Percentiles rank a stretch among this genome's conserved stretches.
These are phyloP conservation scores for Meyerozyma elateridarum DNA, from an alignment of 1,139 yeast genomes.

Conservation along the genomic window DNA sequence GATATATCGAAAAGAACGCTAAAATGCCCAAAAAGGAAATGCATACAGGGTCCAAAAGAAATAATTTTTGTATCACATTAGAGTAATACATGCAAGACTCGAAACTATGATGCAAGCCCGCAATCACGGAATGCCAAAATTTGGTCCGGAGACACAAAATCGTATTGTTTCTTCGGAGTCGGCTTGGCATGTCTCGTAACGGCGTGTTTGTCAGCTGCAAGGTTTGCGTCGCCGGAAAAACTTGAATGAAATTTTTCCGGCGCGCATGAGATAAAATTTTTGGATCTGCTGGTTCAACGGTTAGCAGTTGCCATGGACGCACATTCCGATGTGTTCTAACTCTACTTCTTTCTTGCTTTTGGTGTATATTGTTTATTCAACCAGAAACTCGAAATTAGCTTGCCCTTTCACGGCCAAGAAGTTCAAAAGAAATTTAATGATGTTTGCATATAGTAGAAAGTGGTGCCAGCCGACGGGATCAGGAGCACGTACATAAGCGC, in stretches of 20 bases:
- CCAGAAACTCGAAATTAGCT: no score
- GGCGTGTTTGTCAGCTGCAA: neutral
- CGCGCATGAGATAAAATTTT: no score
- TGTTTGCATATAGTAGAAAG: no score
- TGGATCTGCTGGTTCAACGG: no score
- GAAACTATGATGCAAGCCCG: neutral
- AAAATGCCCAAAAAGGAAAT: slow-evolving; percentile 40
- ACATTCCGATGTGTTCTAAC: no score
- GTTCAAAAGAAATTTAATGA: no score
- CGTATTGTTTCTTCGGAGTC: neutral
- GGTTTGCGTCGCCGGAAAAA: slow-evolving; percentile 4
- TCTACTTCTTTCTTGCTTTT: no score
- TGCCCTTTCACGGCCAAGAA: no score
- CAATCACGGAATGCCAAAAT: neutral
- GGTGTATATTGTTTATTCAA: no score
- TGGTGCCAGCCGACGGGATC: no score
- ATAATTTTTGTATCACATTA: slow-evolving; percentile 55
- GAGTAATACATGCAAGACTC: slow-evolving; percentile 7
- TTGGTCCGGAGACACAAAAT: neutral
- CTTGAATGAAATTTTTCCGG: slow-evolving; percentile 6
- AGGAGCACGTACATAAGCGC: no score
- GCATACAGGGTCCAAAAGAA: slow-evolving; percentile 49
- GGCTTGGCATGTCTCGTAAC: slow-evolving; percentile 1
- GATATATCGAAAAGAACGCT: slow-evolving; percentile 12
- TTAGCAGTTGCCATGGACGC: no score